Conservation (phyloP, 2,329 filamentous ascomycete species). For the Trichoderma polysporum region DNA sequence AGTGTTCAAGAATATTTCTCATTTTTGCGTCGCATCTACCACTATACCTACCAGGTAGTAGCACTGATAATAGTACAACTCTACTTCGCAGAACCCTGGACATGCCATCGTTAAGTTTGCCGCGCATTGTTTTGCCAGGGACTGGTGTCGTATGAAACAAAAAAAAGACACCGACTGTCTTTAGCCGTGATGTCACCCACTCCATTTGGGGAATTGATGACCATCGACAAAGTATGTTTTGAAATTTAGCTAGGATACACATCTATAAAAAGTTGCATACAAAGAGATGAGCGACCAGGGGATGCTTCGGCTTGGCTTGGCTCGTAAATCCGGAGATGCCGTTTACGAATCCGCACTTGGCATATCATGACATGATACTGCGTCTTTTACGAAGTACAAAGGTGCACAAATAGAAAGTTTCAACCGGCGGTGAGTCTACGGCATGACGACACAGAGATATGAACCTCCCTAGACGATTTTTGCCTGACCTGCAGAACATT, state of each 20-base stretch:
- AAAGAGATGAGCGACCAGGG: not conserved
- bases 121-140: constrained; percentile 4
- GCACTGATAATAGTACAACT: not conserved
- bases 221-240: not conserved
- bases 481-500: constrained; percentile 25
- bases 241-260: not conserved
- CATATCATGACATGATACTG: not conserved
- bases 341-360: not conserved
- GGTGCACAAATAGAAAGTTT: not conserved
- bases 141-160: not conserved
- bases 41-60: no score
- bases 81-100: not conserved
- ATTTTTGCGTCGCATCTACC: not conserved
- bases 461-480: not conserved
- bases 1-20: constrained; percentile 11
- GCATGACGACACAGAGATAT: not conserved
- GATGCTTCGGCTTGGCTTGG: not conserved
- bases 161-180: not conserved
- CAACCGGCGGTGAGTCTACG: not conserved
- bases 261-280: not conserved
- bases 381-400: not conserved
- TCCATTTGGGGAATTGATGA: not conserved
- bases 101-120: constrained; percentile 2
- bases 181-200: constrained; percentile 11
- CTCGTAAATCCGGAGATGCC: not conserved